Base-by-base conservation (phyloP, 495 filamentous ascomycete genomes). In the Amorphotheca resinae region DNA sequence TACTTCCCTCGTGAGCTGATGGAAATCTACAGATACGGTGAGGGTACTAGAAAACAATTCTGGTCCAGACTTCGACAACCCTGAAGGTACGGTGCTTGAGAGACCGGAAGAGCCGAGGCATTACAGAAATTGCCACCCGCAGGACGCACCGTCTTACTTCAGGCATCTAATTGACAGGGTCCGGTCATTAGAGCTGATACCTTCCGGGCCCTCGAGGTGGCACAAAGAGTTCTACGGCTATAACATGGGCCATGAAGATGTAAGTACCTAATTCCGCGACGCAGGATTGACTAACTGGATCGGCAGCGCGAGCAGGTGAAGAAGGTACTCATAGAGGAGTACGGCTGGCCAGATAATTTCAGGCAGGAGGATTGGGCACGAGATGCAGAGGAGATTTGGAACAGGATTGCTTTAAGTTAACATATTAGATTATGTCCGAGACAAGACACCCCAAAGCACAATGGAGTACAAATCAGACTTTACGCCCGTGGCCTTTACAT, bases 321-420 rank as follows among this genome's bases (percentile, higher is more conserved):
- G 22, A 41, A 28, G 14, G 30, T 33, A 2, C 38, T 41, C 4
- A 30, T 16, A 4, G 38, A 41, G n/a, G 6, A n/a, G 22, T 41
- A 33, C 22, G 38, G 38, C 23, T 41, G 38, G 38, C 38, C 38
- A 18, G 38, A 41, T 20, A 41, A 33, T 18, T 41, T 41, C 38
- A n/a, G 38, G 22, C 38, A 33, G 8, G 38, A 41, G 38, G 38
- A 41, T 14, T 41, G 38, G 38, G 17, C 38, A 18, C 38, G 38
- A 6, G 38, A 41, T 33, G 17, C 18, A 41, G 38, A 41, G 38
- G 38, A 41, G 14, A 20, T 41, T 14, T 41, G 38, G 38, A 18
- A 41, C 16, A 14, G 14, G 8, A 14, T 35, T 14, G 6, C 16
- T 35, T 6, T 6, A 30, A 30, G 25, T 6, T 12, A 30, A 30